Evolutionary conservation across 2,329 filamentous ascomycete genomes (phyloP), one percentile per base, ranked within the genome.

Genomic region (Emydomyces testavorans): DNA sequence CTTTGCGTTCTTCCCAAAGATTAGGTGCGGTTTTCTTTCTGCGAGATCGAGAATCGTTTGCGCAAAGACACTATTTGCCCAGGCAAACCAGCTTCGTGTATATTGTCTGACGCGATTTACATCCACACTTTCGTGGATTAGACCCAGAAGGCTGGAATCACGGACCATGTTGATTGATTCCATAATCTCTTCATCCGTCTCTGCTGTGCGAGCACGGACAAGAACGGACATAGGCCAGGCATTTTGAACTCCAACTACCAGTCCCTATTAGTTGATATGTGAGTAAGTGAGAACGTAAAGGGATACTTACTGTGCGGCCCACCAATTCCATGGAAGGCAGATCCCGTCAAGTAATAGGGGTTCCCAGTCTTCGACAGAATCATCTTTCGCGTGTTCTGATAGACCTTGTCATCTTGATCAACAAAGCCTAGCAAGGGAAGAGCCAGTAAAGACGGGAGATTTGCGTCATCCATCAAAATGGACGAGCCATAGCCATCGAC

Each of bases 201-300:
- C 76, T 4, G 81, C 83, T 0, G 92, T 98, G 75, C 92, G 87
- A 2, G 86, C 87, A 65, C 95, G 89, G 16, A 95, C 78, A 6
- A 98, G 73, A 53, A 95, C 70, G 62, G 85, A 92, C 88, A 98
- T 96, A 0, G 92, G 92, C 92, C 92, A 98, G 6, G 90, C 92
- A 56, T 94, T 85, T 57, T 78, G 71, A n/a, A 94, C 69, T 0
- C 92, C 92, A 55, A 95, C 65, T 83, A 59, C 80, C 21, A 26
- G 15, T 1, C 7, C 18, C 16, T 16, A 10, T 41, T 44, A 32
- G 48, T 13, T 23, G 42, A 45, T 20, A 32, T 53, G 46, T 34
- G 41, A 28, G 11, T n/a, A 20, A 24, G 16, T 48, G 37, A 38
- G 6, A 39, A 7, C 32, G 4, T 23, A 3, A 18, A 24, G n/a